A percentile compares a stretch with the other conserved stretches of the same genome.
Evolutionary conservation across 768 basidiomycete species (phyloP).

Genomic region (Sporobolomyces phaffii): DNA sequence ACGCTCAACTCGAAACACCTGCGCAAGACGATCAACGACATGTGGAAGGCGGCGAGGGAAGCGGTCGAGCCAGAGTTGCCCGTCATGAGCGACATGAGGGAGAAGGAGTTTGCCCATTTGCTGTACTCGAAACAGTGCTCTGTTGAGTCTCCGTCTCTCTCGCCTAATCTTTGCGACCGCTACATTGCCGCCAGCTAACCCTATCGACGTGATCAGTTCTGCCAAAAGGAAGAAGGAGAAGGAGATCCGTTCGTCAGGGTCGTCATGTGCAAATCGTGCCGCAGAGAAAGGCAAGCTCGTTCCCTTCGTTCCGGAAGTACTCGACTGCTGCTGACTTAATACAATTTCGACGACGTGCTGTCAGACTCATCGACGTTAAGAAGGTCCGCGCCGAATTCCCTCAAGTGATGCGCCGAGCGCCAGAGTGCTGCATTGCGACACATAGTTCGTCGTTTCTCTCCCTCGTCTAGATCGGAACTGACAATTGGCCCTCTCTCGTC

Average conservation of each 20-base stretch:
- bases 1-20: neutral
- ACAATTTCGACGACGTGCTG: neutral
- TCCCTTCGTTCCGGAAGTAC: neutral
- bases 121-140: neutral
- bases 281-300: neutral
- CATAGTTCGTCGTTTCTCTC: neutral
- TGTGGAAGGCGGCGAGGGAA: neutral
- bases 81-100: neutral
- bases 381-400: neutral
- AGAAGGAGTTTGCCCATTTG: neutral
- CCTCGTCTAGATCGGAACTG: neutral
- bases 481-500: too few species aligned
- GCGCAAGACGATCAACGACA: neutral
- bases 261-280: neutral
- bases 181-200: neutral
- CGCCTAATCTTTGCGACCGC: neutral
- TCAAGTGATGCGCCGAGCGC: neutral
- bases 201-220: neutral
- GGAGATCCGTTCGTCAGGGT: conserved; percentile 1
- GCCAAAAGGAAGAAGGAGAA: neutral
- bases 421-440: neutral
- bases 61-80: neutral
- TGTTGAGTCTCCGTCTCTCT: neutral
- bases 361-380: neutral
- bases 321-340: neutral